phyloP scores from a whole-genome alignment of 2,329 filamentous ascomycete species.

The Apiospora rasikravindrae region DNA sequence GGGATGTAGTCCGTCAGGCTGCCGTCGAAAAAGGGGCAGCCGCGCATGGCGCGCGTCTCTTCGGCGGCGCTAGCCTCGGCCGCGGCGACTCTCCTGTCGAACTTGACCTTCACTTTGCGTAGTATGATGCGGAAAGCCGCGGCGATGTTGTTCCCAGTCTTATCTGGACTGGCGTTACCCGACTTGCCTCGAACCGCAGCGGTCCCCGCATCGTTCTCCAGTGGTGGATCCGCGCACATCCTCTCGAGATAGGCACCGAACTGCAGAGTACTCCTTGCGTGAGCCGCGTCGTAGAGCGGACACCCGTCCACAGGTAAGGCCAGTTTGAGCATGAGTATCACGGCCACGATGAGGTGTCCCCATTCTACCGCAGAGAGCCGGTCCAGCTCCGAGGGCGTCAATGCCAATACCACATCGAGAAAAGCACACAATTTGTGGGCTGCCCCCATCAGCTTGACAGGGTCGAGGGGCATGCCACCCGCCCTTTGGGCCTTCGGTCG shows the following conservation, averaged over 20 bases:
- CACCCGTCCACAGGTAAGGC: constrained; percentile 50
- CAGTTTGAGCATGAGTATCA: constrained; percentile 52
- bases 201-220: neutral
- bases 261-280: constrained; percentile 45
- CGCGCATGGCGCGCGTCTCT: constrained; percentile 25
- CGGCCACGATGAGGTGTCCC: constrained; percentile 45
- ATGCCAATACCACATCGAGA: constrained; percentile 39
- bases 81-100: constrained; percentile 45
- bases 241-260: constrained; percentile 46
- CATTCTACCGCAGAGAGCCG: constrained; percentile 50
- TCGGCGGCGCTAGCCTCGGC: constrained; percentile 33
- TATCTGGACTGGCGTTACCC: neutral
- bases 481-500: constrained; percentile 20
- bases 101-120: constrained; percentile 52
- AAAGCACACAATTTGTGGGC: constrained; percentile 36
- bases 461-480: constrained; percentile 30
- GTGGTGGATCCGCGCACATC: constrained; percentile 36
- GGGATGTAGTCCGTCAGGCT: constrained; percentile 53
- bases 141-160: constrained; percentile 39
- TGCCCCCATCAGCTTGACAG: constrained; percentile 28
- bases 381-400: constrained; percentile 36
- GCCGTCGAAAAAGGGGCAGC: constrained; percentile 59
- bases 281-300: constrained; percentile 43
- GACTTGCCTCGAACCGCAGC: neutral
- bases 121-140: constrained; percentile 54